Base-by-base conservation (phyloP, 2,329 filamentous ascomycete genomes). In the Penicillium hordei region DNA sequence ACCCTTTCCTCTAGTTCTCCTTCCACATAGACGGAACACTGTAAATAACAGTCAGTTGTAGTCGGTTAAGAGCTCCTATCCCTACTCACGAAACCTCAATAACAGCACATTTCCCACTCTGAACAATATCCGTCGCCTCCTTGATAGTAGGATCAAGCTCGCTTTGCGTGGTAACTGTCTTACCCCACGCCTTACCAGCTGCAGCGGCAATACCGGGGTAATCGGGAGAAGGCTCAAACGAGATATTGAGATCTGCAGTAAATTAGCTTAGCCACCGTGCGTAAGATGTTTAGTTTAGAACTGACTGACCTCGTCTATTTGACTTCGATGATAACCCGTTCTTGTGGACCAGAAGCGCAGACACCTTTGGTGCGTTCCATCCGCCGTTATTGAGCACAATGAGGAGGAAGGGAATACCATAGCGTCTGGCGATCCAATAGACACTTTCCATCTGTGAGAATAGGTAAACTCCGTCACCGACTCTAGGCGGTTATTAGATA, bases 341-440 rank as follows among this genome's bases (percentile, higher is more conserved):
- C 0, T 85, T 85, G 67, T 88, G 86, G 1, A 88, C 85, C 8
- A 88, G 78, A 23, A 86, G 70, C 57, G 87, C 75, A 1, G 80
- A 84, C 48, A 78, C 77, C 15, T 81, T 75, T 0, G 86, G 67
- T 5, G 67, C 64, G 19, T 69, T 86, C 86, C 86, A 89, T 25
- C 86, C 86, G 68, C 86, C 82, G 62, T 89, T 89, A 66, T 89
- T 89, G 51, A 89, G 69, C 17, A 89, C 83, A 46, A 89, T 82
- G 0, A 84, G 86, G 33, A 89, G 71, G 23, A 88, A 79, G 0
- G 86, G 86, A 50, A 88, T 85, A 2, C 81, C 78, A 68, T 89
- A 88, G 34, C 84, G 78, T 65, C 85, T 79, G 0, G 82, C 79
- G 48, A 88, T 87, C 86, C 86, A 89, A 69, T 88, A 89, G 0